These are phyloP conservation scores for Lotmaria passim DNA, from an alignment of 208 protist species.

Conservation along the genomic window DNA sequence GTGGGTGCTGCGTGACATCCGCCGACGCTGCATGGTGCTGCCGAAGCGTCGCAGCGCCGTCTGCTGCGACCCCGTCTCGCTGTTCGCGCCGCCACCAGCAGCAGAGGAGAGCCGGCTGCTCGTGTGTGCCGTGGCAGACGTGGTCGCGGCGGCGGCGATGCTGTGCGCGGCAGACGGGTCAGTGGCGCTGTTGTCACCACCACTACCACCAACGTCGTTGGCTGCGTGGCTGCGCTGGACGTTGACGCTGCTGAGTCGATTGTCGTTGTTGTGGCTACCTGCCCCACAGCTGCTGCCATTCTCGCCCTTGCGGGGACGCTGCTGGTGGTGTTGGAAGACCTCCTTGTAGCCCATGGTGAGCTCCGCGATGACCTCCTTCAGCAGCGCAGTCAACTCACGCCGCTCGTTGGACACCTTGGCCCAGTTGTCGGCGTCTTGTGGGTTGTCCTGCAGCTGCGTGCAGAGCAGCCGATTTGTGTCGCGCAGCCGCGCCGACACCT, in stretches of 20 bases:
- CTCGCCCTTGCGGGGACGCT: conserved; percentile 19
- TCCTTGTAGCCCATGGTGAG: conserved; percentile 78
- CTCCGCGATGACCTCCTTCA: conserved; percentile 69
- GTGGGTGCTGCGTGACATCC: conserved; percentile 23
- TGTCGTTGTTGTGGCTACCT: conserved; percentile 6
- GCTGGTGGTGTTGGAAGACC: conserved; percentile 29
- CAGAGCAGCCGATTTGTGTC: conserved; percentile 84
- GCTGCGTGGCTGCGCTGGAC: not conserved
- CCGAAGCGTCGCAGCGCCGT: conserved; percentile 61
- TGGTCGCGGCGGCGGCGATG: conserved; percentile 1
- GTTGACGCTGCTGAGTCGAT: conserved; percentile 5
- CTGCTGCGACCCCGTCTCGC: conserved; percentile 29
- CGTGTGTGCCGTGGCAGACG: conserved; percentile 21
- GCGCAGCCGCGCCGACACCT: conserved; percentile 67
- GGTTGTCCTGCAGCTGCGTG: conserved; percentile 91
- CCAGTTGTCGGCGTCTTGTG: conserved; percentile 93
- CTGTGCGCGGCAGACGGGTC: conserved; percentile 15
- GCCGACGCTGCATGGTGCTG: conserved; percentile 66
- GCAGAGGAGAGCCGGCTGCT: conserved; percentile 27
- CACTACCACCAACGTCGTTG: conserved; percentile 3
- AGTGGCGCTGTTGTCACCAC: not conserved
- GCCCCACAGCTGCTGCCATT: not conserved
- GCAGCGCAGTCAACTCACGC: conserved; percentile 75
- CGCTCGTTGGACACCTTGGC: conserved; percentile 88
- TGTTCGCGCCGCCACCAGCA: conserved; percentile 7